Base-by-base conservation (phyloP, 2,329 filamentous ascomycete genomes). In the Stachybotrys echinatus region DNA sequence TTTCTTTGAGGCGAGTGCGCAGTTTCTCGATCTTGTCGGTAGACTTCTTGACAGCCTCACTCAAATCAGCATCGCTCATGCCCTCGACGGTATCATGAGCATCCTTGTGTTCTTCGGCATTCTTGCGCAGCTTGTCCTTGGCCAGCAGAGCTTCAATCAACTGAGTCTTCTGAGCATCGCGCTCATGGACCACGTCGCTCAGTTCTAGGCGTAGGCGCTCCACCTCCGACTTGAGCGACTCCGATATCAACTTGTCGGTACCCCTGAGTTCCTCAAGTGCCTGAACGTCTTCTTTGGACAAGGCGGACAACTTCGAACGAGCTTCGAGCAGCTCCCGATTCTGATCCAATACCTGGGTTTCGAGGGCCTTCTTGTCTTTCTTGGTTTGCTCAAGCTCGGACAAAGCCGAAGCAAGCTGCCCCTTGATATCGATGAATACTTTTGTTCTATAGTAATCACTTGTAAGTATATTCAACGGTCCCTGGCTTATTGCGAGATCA, bases 91-190 rank as follows among this genome's bases (percentile, higher is more conserved):
- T 55, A 38, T 71, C 72, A 57, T 72, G 68, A 48, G 73, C 53
- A 54, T 75, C 72, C 49, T 64, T 71, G 49, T 65, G 64, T 46
- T 74, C 72, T 54, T 80, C 77, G 34, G 75, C 66, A 51, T 80
- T 73, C 62, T 79, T 79, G 49, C 77, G 74, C 48, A 83, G 69
- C 63, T 77, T 77, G 52, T 85, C 81, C 62, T 84, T 84, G 54
- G 77, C 74, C 43, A 85, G 70, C 18, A 85, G 71, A 42, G 79
- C 76, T 39, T 81, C 74, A 55, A 85, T 74, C 21, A 85, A 73
- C 60, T 85, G 81, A 44, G 74, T 74, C 65, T 82, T 80, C 59
- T 81, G 75, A 52, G 76, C 72, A 48, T 84, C 79, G 46, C 74
- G 71, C 61, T 84, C 80, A 49, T 73, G 68, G 52, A 68, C 71